A percentile compares a stretch with the other conserved stretches of the same genome.
phyloP scores from a whole-genome alignment of 495 filamentous ascomycete species.

The Cairneyella variabilis region DNA sequence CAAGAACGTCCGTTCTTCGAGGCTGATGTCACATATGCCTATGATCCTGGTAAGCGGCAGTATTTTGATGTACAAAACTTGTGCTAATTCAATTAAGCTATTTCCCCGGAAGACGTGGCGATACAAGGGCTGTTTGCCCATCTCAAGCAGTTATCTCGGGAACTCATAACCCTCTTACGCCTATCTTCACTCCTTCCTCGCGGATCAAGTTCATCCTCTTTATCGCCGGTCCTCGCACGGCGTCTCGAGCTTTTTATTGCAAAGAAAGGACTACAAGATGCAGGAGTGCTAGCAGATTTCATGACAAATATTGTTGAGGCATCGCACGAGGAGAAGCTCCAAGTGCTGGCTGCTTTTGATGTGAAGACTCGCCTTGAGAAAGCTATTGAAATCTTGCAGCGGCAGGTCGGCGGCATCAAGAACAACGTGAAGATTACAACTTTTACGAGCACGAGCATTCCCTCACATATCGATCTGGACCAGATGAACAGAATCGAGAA shows the following conservation, averaged over 20 bases:
- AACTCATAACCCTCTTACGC: constrained; percentile 75
- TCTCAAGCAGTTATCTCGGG: constrained; percentile 75
- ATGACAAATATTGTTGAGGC: constrained; percentile 88
- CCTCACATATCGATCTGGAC: constrained; percentile 50
- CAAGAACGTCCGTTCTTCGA: constrained; percentile 85
- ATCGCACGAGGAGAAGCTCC: constrained; percentile 82
- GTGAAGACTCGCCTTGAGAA: constrained; percentile 72
- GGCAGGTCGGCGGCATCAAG: constrained; percentile 77
- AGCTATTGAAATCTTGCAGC: constrained; percentile 74
- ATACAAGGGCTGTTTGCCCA: constrained; percentile 69
- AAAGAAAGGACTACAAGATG: constrained; percentile 70
- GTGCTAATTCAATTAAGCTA: constrained; percentile 27
- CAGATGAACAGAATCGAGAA: constrained; percentile 47
- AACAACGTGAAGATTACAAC: constrained; percentile 75
- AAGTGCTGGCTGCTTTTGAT: constrained; percentile 72
- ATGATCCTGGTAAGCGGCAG: constrained; percentile 50
- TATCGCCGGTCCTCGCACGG: constrained; percentile 80
- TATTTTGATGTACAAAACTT: neutral
- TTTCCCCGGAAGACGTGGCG: constrained; percentile 45
- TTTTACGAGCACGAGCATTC: constrained; percentile 55
- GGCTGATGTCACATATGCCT: constrained; percentile 57
- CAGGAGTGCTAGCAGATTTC: constrained; percentile 89
- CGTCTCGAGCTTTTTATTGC: constrained; percentile 82
- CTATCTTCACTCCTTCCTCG: constrained; percentile 72
- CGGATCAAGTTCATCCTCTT: constrained; percentile 46